Base-by-base conservation (phyloP, 345 rosid species). In the Abelmoschus esculentus region DNA sequence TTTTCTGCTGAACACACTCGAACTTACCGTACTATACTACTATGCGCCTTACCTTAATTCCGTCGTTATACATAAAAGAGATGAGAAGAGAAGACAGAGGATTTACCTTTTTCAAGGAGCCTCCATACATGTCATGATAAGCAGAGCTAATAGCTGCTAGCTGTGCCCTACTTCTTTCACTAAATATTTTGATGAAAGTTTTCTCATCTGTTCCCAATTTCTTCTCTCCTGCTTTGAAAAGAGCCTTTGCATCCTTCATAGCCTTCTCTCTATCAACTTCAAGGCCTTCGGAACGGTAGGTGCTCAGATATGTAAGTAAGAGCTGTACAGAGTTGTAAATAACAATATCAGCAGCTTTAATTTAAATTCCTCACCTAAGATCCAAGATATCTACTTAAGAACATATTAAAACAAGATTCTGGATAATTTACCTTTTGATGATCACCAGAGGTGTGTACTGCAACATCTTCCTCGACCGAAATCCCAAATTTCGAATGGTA, bases 171-270 rank as follows among this genome's bases (percentile, higher is more conserved):
- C 91, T 89, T 67, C 90, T 82, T 78, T 77, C 84, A 6, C 85
- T 74, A 66, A 86, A 89, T 67, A 81, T 75, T 49, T 31, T 67
- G 70, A 89, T 80, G 69, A 89, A 86, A 17, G 84, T 83, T 55
- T 77, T 81, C 82, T 89, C 95, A 76, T 89, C 95, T n/a, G 95
- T 86, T 70, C 91, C 95, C 9, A 74, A 61, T 74, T 46, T 84
- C 83, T 72, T 86, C 80, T 86, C 95, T 59, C 95, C 91, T 3
- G 90, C 91, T 73, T 81, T 84, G 69, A 73, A 86, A 3, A 89
- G 88, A 42, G 77, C 73, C 79, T 73, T 85, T 36, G 90, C 91
- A 83, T 89, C 91, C 66, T 62, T 71, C 49, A 70, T 70, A 58
- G 75, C 86, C 8, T 76, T 64, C 61, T 50, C 74, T 70, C 69